Evolutionary conservation across 305 asterid species (phyloP), one percentile per base, ranked within the genome.

Genomic region (Euphrasia arctica): DNA sequence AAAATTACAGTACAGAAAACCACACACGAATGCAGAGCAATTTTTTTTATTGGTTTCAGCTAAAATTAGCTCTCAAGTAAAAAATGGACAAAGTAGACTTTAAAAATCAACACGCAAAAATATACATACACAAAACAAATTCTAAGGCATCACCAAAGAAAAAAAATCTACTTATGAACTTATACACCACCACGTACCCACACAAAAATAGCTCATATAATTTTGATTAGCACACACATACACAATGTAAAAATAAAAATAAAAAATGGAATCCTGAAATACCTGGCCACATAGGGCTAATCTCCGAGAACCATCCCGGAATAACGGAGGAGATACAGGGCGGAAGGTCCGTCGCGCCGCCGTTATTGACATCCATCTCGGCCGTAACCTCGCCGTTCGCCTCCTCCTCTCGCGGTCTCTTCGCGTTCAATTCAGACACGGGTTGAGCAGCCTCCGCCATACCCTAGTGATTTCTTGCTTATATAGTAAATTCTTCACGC

Each of bases 221-320:
- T 3, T 32, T 32, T 5, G 36, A 32, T 32, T 3, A 32, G 36
- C 36, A 32, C 36, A 5, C 36, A 32, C 36, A 32, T 32, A 31
- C 34, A 31, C 34, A 31, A 25, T 25, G 27, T 25, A 25, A 25
- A 25, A 25, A 25, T 25, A 25, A 25, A 25, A 25, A 25, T 25
- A 36, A 36, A 25, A 4, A 67, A 56, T 36, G 14, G 11, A 9
- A 39, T 3, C 45, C 45, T 8, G 81, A 77, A 69, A 14, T 74
- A 85, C 97, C 97, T 67, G 97, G 97, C 97, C 97, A 90, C 88
- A 90, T 79, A 63, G 92, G 95, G 80, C 95, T 90, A 13, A 90
- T 83, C 79, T 90, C 97, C 18, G 95, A 87, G 66, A 90, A 90
- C 97, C 97, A 90, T 32, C 97, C 97, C 14, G 97, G 96, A 49